Evolutionary conservation across 768 basidiomycete genomes (phyloP).

Genomic region (Rhizopogon rudus): DNA sequence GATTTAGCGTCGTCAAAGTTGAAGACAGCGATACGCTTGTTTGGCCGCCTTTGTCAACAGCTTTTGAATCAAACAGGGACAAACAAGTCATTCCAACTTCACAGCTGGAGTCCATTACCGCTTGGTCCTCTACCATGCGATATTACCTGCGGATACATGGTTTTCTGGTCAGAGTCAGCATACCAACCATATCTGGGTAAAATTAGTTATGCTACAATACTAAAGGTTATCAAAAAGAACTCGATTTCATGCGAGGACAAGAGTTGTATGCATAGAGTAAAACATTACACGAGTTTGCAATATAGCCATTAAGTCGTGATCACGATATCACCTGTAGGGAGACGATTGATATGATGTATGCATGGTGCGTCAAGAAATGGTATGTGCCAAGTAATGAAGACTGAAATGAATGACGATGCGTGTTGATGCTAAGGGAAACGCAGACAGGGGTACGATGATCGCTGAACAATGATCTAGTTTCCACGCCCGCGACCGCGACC

Average conservation of each 20-base stretch:
- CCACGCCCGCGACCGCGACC: constrained; percentile 34
- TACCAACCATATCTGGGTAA: no score
- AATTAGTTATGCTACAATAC: background rate
- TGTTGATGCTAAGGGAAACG: constrained; percentile 4
- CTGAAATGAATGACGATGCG: constrained; percentile 5
- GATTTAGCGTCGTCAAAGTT: background rate
- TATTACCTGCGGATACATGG: no score
- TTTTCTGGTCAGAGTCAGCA: no score
- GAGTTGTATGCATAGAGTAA: constrained; percentile 9
- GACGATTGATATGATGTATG: constrained; percentile 10
- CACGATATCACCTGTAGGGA: background rate
- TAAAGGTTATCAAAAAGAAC: background rate
- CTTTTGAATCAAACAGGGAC: constrained; percentile 18
- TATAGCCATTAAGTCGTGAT: constrained; percentile 1
- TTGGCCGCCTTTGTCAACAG: constrained; percentile 23
- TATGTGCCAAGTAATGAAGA: constrained; percentile 16
- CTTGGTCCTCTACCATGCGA: no score
- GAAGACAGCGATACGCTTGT: constrained; percentile 8
- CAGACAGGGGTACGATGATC: background rate
- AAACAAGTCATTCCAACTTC: constrained; percentile 15
- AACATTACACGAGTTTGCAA: constrained; percentile 2
- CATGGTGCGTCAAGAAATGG: constrained; percentile 19
- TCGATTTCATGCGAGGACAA: background rate
- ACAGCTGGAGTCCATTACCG: no score
- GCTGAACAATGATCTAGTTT: constrained; percentile 12